Evolutionary conservation across 768 basidiomycete genomes (phyloP), one percentile per base, ranked within the genome.

Genomic region (Cantharellus cinnabarinus): DNA sequence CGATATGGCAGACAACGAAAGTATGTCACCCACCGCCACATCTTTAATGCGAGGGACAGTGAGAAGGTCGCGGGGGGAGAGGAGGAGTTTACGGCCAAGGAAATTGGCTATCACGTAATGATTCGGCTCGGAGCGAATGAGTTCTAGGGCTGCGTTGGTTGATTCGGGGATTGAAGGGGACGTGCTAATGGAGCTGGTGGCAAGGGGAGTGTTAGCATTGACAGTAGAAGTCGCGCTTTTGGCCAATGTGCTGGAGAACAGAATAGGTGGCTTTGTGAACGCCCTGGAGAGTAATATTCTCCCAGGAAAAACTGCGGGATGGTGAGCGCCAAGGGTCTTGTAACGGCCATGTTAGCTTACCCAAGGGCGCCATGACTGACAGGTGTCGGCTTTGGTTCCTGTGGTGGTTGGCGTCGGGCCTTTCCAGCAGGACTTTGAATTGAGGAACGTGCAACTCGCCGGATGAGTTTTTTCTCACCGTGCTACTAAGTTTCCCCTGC

Each of bases 91-190:
- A 67, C 79, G 78, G 65, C 89, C 85, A 59, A 84, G 85, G 58
- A 99, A 77, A 29, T 84, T 80, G 61, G 91, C 91, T 67, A 93
- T 76, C 69, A 94, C 76, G 73, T 98, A 99, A 71, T 89, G 84
- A 0, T 85, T 83, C 3, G 94, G 89, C 64, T 97, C 91, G 0
- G 89, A 85, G 67, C 83, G 82, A 61, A 97, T 84, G 68, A 90
- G 77, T 50, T 79, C 72, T 67, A 95, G 74, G 3, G 90, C 90
- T 54, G 76, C 71, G 53, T 65, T 44, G 5, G 58, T 50, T 7
- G 62, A 62, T 38, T 38, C 15, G 40, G 60, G 62, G 40, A 10
- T 48, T 4, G 59, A 10, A 56, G 57, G 29, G 15, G n/a, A 20
- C 14, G 77, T 63, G 4, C 61, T 60, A n/a, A 57, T 57, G 4